Base-by-base conservation (phyloP, 495 filamentous ascomycete genomes). In the Ramalina peruviana region DNA sequence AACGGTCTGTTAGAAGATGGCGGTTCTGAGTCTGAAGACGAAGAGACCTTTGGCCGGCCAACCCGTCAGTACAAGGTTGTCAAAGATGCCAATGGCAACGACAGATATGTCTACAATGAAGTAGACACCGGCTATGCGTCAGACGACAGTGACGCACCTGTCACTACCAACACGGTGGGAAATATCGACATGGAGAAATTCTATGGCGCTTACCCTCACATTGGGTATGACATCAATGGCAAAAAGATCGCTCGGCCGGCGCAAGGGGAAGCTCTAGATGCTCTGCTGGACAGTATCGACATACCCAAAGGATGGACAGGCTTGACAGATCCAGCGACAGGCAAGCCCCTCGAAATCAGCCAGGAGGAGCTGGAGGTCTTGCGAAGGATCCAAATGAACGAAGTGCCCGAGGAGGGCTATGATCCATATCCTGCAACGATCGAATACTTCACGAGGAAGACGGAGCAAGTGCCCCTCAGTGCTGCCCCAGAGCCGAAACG, bases 231-330 rank as follows among this genome's bases (percentile, higher is more conserved):
- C 62, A 95, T 98, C 66, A 94, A 98, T 67, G 92, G 92, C 64
- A 95, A 88, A 72, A 94, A 86, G 65, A 93, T 98, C 49, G 82
- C 93, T 80, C 85, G 92, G 42, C 92, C 92, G 3, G 92, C 92
- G 27, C 88, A 87, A 60, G 92, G 92, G 33, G 83, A 93, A 61
- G 92, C 93, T 37, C 69, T 98, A 27, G 93, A 98, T 75, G 86
- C 87, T 6, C 72, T 98, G 40, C 73, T 98, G 26, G 89, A 97
- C 58, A 94, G 85, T 63, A 97, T 98, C 55, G 92, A 98, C 56
- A 71, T 98, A n/a, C 92, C 92, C 25, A 87, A 94, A 73, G 93
- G 92, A 48, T 98, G 88, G 88, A 98, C 92, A 48, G 92, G 92
- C 46, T 74, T 97, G 17, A 94, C 88, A 3, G 92, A 98, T 65